Conservation (phyloP, 139 green algal species). For the Limnomonas spitsbergensis region DNA sequence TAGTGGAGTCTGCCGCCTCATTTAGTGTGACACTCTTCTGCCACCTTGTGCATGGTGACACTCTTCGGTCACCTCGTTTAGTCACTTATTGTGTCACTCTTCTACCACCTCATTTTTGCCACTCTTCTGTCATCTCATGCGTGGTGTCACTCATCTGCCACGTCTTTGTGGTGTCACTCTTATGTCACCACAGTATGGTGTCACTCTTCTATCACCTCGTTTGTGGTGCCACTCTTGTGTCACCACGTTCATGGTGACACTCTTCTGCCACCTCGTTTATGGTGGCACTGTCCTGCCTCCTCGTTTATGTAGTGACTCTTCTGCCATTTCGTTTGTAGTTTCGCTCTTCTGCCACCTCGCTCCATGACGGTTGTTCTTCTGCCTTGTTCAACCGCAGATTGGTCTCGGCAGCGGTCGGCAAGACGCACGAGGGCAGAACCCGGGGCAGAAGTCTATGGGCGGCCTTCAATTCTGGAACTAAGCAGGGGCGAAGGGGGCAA, state of each 20-base stretch:
- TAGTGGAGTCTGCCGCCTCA: not conserved
- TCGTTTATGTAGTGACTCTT: not conserved
- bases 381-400: constrained; percentile 37
- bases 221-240: not conserved
- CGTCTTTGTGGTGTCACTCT: too few relatives aligned
- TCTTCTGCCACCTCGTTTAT: not conserved
- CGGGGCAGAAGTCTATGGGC: constrained; percentile 45
- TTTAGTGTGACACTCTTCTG: not conserved
- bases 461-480: constrained; percentile 71
- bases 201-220: not conserved
- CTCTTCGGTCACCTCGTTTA: not conserved
- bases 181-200: too few relatives aligned
- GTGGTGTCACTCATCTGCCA: constrained; percentile 25
- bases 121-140: not conserved
- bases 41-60: constrained; percentile 26
- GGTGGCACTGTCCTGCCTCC: constrained; percentile 22
- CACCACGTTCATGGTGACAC: not conserved
- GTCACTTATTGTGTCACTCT: too few relatives aligned
- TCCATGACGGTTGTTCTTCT: not conserved
- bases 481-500: too few relatives aligned
- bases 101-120: too few relatives aligned
- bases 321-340: constrained; percentile 19
- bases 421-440: constrained; percentile 76
- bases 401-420: constrained; percentile 66
- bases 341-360: constrained; percentile 6